Evolutionary conservation across 148 eudicot genomes (phyloP).

Genomic region (Amaranthus hypochondriacus): DNA sequence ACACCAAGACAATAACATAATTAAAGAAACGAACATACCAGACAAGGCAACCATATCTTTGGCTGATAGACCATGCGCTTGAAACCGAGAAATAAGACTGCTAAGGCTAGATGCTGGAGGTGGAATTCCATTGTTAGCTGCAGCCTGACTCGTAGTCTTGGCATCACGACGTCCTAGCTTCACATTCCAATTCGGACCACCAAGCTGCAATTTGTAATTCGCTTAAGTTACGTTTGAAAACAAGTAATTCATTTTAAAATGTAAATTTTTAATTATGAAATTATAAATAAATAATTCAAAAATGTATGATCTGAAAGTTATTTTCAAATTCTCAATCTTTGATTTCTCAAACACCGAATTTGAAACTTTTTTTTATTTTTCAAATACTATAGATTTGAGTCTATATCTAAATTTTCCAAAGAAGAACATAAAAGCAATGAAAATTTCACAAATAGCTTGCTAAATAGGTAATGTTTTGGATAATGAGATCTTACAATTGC

Average conservation of each 20-base stretch:
- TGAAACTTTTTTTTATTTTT: too few relatives aligned
- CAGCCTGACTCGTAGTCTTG: slow-evolving; percentile 41
- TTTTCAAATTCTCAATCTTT: too few relatives aligned
- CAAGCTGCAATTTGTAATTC: slow-evolving; percentile 36
- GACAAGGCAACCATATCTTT: slow-evolving; percentile 60
- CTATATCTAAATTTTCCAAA: too few relatives aligned
- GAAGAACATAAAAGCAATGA: too few relatives aligned
- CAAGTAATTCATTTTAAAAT: too few relatives aligned
- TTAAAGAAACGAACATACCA: slow-evolving; percentile 23
- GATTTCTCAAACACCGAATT: too few relatives aligned
- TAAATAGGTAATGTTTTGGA: not conserved
- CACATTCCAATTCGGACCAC: slow-evolving; percentile 59
- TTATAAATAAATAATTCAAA: too few relatives aligned
- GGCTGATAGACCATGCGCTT: slow-evolving; percentile 48
- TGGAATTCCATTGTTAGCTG: slow-evolving; percentile 61
- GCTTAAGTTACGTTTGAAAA: too few relatives aligned
- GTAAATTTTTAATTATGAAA: too few relatives aligned
- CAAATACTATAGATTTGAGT: too few relatives aligned
- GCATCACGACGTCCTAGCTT: slow-evolving; percentile 62
- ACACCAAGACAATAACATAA: not conserved
- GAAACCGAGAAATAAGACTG: slow-evolving; percentile 41
- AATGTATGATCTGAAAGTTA: too few relatives aligned
- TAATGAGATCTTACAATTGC: slow-evolving; percentile 16
- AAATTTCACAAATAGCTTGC: too few relatives aligned
- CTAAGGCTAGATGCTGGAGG: slow-evolving; percentile 45